Base-by-base conservation (phyloP, 2,329 filamentous ascomycete genomes). In the Fusarium circinatum region DNA sequence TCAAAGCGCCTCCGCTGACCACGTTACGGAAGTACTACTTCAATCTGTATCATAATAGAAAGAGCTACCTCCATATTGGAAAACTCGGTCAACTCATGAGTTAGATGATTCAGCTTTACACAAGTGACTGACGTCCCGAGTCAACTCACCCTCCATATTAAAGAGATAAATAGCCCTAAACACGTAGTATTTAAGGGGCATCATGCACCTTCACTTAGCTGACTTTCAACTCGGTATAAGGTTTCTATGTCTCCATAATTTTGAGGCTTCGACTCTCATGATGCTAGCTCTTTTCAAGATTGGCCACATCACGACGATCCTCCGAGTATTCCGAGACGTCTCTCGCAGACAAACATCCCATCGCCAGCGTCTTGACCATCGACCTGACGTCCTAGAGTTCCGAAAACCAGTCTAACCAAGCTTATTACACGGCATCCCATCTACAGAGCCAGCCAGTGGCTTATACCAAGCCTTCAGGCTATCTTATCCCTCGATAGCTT, bases 41-140 rank as follows among this genome's bases (percentile, higher is more conserved):
- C 2, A 4, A 32, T 32, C 11, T 18, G 0, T 18, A 18, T 3
- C 7, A 34, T 34, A 15, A 34, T 34, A 34, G 32, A 4, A 1
- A 34, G 14, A 34, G 32, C 3, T 15, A 34, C 32, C 0, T 34
- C 7, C 7, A 34, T 34, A 0, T 1, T 34, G 32, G 9, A 8
- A 4, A 34, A 0, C 14, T 34, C 32, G 1, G 14, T 34, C 32
- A 34, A 34, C 3, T 0, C 7, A 34, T 4, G 14, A 0, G 2
- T 34, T 34, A 34, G 7, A 15, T 34, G 14, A 1, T 34, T 15
- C 32, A 34, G 1, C 7, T 34, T 4, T 1, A 34, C 32, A 34
- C 32, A 34, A 34, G 32, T 34, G 32, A 34, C 32, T 3, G 32
- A 15, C 32, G 32, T 34, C 32, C 32, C 32, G 15, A 34, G 14